Percentiles rank a stretch among this genome's conserved stretches.
phyloP scores from a whole-genome alignment of 2,329 filamentous ascomycete species.

The Aspergillus terreus region DNA sequence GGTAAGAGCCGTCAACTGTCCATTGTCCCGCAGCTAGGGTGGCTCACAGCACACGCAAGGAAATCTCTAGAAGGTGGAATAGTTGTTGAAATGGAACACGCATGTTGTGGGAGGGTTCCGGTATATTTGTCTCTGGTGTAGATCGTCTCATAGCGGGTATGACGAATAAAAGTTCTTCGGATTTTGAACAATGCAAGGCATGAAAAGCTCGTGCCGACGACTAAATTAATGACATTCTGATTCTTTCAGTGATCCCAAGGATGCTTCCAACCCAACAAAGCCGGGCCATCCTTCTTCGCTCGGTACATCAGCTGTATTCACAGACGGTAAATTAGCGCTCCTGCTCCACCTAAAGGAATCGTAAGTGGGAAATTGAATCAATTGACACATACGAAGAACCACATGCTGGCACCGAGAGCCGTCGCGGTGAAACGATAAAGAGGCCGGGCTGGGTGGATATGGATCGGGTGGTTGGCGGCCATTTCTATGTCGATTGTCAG shows the following conservation, averaged over 20 bases:
- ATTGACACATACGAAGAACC: conserved; percentile 76
- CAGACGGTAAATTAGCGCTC: background rate
- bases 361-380: background rate
- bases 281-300: conserved; percentile 92
- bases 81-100: no score
- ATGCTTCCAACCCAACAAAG: conserved; percentile 87
- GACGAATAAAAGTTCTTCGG: background rate
- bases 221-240: background rate
- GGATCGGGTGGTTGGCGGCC: conserved; percentile 43
- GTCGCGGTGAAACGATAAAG: conserved; percentile 85
- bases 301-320: conserved; percentile 79
- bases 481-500: conserved; percentile 22
- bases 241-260: conserved; percentile 82
- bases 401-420: conserved; percentile 91
- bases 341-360: conserved; percentile 13
- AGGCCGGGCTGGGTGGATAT: conserved; percentile 58
- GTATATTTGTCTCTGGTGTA: no score
- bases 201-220: background rate
- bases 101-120: no score
- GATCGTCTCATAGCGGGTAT: no score
- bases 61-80: no score
- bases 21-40: no score
- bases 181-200: background rate
- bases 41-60: no score
- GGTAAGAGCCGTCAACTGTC: no score